These are phyloP conservation scores for Acanthamoeba sp. DNA, from an alignment of 208 protist species.

Conservation along the genomic window DNA sequence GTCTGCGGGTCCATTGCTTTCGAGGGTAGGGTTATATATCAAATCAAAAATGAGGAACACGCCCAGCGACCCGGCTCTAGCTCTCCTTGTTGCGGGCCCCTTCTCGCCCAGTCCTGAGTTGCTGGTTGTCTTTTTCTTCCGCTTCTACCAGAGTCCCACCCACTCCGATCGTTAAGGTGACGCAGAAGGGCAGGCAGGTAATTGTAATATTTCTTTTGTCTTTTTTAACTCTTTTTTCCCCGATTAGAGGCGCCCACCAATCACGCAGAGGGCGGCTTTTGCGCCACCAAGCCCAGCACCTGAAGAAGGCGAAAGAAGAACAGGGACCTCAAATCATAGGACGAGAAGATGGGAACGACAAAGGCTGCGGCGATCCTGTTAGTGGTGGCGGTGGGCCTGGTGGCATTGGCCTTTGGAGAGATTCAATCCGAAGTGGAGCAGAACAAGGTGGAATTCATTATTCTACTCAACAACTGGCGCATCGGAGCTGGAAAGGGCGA, in stretches of 20 bases:
- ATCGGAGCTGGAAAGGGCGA: background rate
- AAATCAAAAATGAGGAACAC: background rate
- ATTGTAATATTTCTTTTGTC: too few species aligned
- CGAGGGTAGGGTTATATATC: background rate
- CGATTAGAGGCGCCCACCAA: background rate
- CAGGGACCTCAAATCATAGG: too few species aligned
- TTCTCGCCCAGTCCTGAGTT: background rate
- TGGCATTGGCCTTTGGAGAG: background rate
- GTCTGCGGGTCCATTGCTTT: conserved; percentile 44
- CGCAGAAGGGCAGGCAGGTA: too few species aligned
- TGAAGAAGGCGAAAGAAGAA: too few species aligned
- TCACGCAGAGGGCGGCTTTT: too few species aligned
- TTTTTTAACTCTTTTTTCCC: too few species aligned
- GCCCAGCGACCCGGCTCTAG: too few species aligned
- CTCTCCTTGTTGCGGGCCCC: background rate
- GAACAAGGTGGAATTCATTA: background rate
- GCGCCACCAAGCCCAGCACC: too few species aligned
- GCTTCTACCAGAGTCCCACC: background rate
- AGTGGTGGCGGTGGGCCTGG: background rate
- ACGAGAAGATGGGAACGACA: too few species aligned
- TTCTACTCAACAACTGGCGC: background rate
- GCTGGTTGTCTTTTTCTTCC: background rate
- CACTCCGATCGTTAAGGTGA: background rate
- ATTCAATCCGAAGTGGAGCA: background rate
- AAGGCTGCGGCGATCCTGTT: too few species aligned